Base-by-base conservation (phyloP, 805 yeast genomes). In the Lipomyces spencermartinsiae region DNA sequence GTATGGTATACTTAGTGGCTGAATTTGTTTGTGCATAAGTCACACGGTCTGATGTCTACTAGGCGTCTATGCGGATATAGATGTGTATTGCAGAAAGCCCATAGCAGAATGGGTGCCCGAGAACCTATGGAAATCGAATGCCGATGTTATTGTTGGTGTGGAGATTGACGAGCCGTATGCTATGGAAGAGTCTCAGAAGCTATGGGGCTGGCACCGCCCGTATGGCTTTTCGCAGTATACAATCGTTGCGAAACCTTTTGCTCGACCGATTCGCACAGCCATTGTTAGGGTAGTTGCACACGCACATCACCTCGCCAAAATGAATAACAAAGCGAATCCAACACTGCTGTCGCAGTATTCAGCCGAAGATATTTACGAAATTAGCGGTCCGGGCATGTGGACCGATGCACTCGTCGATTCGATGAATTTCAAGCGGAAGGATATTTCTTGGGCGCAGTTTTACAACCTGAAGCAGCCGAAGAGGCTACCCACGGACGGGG, bases 41-140 rank as follows among this genome's bases (percentile, higher is more conserved):
- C 10, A 19, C 22, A 43, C n/a, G 12, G 9, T 43, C 49, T 43
- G 49, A 43, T 43, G 22, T 16, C 22, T 43, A 43, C 49, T 43
- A 29, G 33, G 73, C 37, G 71, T 71, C 14, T 71, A 70, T 53
- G 69, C 73, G 37, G 73, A 71, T 25, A 49, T 70, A 22, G 73
- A 70, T 53, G 71, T 70, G 6, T 67, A 64, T 59, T 70, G 71
- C 59, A 67, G 71, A 35, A 67, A 67, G 59, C 73, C 73, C 14
- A 64, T 71, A 29, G 51, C 35, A 22, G 57, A 60, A 16, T 71
- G 73, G 73, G 9, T 71, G 25, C 62, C 66, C 3, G 33, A 35
- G n/a, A 22, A 53, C 1, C 53, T 63, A 29, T 68, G 71, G 71
- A 16, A 35, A 12, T 57, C 69, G 19, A 54, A 61, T n/a, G 65